Percentiles rank a stretch among this genome's conserved stretches.
Conservation (phyloP, 805 yeast genomes). For the Saturnispora ahearnii region DNA sequence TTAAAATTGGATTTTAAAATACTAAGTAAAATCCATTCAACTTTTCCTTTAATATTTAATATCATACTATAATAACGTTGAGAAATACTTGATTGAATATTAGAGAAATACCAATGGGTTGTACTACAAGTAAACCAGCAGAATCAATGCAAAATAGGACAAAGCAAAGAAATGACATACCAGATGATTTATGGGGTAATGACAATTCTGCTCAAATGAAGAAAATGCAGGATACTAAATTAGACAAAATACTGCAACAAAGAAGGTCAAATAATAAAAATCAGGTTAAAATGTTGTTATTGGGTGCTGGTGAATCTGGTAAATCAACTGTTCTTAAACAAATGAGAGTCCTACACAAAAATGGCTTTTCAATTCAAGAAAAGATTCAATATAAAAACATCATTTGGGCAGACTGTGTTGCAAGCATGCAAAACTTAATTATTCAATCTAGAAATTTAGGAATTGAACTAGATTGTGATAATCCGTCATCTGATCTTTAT, state of each 20-base stretch:
- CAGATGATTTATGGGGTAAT: too few relatives aligned
- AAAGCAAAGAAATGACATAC: slow-evolving; percentile 28
- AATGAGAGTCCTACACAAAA: slow-evolving; percentile 74
- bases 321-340: slow-evolving; percentile 90
- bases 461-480: slow-evolving; percentile 59
- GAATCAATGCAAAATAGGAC: not conserved
- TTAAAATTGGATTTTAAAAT: not conserved
- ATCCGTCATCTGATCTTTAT: slow-evolving; percentile 38
- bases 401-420: slow-evolving; percentile 88
- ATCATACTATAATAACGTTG: not conserved
- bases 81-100: not conserved
- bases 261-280: slow-evolving; percentile 46
- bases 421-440: slow-evolving; percentile 70
- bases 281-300: slow-evolving; percentile 61
- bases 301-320: slow-evolving; percentile 94
- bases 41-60: not conserved
- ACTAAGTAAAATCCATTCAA: not conserved
- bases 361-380: slow-evolving; percentile 76
- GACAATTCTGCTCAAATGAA: slow-evolving; percentile 19
- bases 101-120: slow-evolving; percentile 47
- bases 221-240: slow-evolving; percentile 28
- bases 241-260: slow-evolving; percentile 51
- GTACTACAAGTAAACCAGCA: slow-evolving; percentile 45
- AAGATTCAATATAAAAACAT: slow-evolving; percentile 73
- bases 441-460: slow-evolving; percentile 64